Percentiles rank a stretch among this genome's conserved stretches.
Conservation (phyloP, 2,329 filamentous ascomycete genomes). For the Aspergillus latus region DNA sequence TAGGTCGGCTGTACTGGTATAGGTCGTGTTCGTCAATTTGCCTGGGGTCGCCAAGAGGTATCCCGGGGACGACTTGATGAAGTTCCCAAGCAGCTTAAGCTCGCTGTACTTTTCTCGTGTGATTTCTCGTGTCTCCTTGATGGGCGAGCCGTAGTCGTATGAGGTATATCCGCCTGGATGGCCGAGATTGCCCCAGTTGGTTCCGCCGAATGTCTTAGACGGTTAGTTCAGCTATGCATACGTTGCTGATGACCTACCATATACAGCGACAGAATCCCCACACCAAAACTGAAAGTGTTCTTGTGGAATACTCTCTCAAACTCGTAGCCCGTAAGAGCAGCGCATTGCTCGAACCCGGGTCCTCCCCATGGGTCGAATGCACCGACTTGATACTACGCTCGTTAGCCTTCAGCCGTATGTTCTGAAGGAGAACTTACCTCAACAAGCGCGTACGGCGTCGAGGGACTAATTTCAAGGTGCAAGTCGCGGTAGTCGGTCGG, state of each 20-base stretch:
- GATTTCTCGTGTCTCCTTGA: slow-evolving; percentile 68
- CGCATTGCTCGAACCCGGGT: slow-evolving; percentile 66
- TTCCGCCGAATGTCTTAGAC: slow-evolving; percentile 66
- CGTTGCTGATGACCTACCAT: slow-evolving; percentile 56
- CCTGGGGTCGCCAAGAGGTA: slow-evolving; percentile 64
- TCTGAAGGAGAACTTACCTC: slow-evolving; percentile 44
- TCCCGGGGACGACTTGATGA: slow-evolving; percentile 68
- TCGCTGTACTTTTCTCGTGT: slow-evolving; percentile 76
- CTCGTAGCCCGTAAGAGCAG: slow-evolving; percentile 66
- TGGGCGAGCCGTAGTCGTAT: slow-evolving; percentile 63
- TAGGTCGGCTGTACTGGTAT: slow-evolving; percentile 55
- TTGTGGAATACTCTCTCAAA: slow-evolving; percentile 79
- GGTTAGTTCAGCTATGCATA: neutral
- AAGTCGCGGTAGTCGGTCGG: slow-evolving; percentile 56
- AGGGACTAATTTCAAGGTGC: slow-evolving; percentile 63
- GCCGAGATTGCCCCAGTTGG: slow-evolving; percentile 80
- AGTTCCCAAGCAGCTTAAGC: slow-evolving; percentile 73
- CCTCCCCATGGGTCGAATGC: slow-evolving; percentile 75
- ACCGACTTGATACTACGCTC: slow-evolving; percentile 64
- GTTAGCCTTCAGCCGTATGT: slow-evolving; percentile 5
- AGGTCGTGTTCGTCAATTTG: slow-evolving; percentile 37
- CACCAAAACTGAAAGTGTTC: slow-evolving; percentile 66
- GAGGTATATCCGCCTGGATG: slow-evolving; percentile 65
- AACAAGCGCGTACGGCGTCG: slow-evolving; percentile 64
- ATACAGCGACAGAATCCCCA: slow-evolving; percentile 70